These are phyloP conservation scores for Pinus albicaulis DNA, from an alignment of 75 land plant genomes.

Conservation along the genomic window DNA sequence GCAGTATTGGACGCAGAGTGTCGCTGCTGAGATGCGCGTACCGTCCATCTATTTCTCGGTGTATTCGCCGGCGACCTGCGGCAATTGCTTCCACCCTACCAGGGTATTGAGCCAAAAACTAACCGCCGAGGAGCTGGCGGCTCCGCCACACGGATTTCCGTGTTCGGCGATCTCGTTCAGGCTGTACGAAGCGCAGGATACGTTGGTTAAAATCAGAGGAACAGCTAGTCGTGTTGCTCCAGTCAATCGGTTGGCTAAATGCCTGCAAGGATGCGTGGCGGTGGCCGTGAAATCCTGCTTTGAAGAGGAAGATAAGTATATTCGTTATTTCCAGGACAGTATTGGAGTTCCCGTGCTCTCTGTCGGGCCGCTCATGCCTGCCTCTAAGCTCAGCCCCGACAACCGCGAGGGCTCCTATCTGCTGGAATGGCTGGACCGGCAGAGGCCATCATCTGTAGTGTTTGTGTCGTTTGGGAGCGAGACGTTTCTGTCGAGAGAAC, in stretches of 20 bases:
- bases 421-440: slow-evolving; percentile 17
- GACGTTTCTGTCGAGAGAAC: slow-evolving; percentile 13
- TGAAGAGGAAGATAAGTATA: neutral
- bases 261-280: neutral
- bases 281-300: neutral
- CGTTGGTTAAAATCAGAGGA: neutral
- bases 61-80: slow-evolving; percentile 6
- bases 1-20: slow-evolving; percentile 10
- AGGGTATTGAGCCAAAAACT: too few species aligned
- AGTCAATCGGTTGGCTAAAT: neutral
- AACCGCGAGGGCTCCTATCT: neutral
- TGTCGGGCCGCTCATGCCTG: neutral
- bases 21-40: slow-evolving; percentile 11
- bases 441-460: slow-evolving; percentile 12
- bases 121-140: neutral
- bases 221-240: too few species aligned
- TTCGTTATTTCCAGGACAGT: neutral
- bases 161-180: neutral
- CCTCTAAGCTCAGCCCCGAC: too few species aligned
- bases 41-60: neutral
- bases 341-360: neutral
- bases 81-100: neutral
- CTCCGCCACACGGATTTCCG: neutral
- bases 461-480: slow-evolving; percentile 44
- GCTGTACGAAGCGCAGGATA: neutral